Evolutionary conservation across 1,284 basidiomycete genomes (phyloP).

Genomic region (Moniliophthora roreri): DNA sequence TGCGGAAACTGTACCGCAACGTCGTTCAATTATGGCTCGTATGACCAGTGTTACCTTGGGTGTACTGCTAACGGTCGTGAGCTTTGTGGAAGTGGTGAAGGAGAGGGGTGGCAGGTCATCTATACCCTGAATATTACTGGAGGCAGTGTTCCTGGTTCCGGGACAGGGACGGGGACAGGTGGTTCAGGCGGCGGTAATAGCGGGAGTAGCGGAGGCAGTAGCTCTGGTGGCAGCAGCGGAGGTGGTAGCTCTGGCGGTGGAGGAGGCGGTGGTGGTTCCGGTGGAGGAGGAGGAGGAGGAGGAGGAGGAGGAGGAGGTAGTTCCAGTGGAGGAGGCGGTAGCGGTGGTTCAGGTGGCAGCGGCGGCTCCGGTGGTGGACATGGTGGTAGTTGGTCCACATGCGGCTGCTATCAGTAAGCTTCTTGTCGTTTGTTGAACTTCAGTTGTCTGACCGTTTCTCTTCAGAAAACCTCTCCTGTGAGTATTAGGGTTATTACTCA

Average conservation of each 20-base stretch:
- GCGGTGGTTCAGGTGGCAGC: not conserved
- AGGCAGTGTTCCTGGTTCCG: not conserved
- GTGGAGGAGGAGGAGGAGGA: not conserved
- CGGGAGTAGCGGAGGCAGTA: not conserved
- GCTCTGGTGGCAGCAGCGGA: not conserved
- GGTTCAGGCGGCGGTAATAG: not conserved
- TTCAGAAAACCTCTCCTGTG: not conserved
- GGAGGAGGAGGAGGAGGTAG: not conserved
- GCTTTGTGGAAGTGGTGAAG: conserved; percentile 1
- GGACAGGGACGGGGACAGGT: not conserved
- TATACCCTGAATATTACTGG: not conserved
- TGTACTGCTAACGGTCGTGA: not conserved
- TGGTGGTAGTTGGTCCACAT: not conserved
- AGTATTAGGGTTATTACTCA: not conserved
- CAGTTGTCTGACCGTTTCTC: not conserved
- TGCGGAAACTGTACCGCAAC: not conserved
- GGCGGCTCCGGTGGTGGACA: not conserved
- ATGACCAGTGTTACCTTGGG: not conserved
- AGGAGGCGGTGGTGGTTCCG: not conserved
- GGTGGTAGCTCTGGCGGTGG: not conserved
- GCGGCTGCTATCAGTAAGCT: conserved; percentile 1
- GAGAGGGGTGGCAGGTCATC: not conserved
- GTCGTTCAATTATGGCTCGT: not conserved
- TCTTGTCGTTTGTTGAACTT: not conserved
- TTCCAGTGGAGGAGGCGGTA: not conserved